A percentile compares a stretch with the other conserved stretches of the same genome.
These are phyloP conservation scores for Starmerella apis DNA, from an alignment of 805 yeast genomes.

Conservation along the genomic window DNA sequence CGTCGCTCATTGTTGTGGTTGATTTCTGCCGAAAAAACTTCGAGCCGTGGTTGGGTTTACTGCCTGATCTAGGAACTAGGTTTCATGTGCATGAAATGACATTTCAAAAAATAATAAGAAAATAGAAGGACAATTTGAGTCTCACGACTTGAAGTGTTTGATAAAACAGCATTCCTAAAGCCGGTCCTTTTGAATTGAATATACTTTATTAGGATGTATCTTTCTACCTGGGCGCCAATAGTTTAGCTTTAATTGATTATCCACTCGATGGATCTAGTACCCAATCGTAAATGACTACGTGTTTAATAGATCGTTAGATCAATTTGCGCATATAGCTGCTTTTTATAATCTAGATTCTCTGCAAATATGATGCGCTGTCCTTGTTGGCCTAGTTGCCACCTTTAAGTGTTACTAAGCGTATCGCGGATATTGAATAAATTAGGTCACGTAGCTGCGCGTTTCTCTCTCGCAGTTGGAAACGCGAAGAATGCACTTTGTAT, in stretches of 20 bases:
- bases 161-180: no score
- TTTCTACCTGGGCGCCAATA: no score
- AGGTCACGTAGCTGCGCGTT: background rate
- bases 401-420: background rate
- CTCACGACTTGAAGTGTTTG: no score
- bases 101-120: background rate
- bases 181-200: no score
- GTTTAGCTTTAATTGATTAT: no score
- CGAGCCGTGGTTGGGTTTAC: constrained; percentile 5
- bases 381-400: background rate
- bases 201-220: no score
- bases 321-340: no score
- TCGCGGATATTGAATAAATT: background rate
- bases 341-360: no score
- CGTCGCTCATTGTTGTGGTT: constrained; percentile 34
- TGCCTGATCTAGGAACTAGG: constrained; percentile 5
- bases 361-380: constrained; percentile 9
- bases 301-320: no score
- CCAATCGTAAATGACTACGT: no score
- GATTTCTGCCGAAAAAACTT: constrained; percentile 10
- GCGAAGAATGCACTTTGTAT: background rate
- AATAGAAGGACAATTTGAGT: background rate
- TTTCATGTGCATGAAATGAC: background rate
- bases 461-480: constrained; percentile 1
- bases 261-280: no score